These are phyloP conservation scores for Penicillium coffeae DNA, from an alignment of 495 filamentous ascomycete species.

Conservation along the genomic window DNA sequence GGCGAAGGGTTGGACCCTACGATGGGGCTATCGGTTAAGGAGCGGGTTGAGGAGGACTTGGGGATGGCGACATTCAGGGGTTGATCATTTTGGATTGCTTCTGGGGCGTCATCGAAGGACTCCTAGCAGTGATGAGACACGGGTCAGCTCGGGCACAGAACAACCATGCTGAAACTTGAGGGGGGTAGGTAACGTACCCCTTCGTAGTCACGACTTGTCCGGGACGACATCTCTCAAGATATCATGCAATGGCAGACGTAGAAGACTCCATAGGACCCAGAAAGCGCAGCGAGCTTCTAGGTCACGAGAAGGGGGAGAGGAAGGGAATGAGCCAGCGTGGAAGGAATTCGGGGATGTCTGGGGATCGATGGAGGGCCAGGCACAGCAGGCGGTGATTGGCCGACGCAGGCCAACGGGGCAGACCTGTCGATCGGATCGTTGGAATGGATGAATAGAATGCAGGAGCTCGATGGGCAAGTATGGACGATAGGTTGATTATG, in stretches of 20 bases:
- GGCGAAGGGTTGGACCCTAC: slow-evolving; percentile 35
- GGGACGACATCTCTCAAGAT: slow-evolving; percentile 32
- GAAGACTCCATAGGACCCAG: slow-evolving; percentile 22
- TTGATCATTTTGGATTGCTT: slow-evolving; percentile 32
- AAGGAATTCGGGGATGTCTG: slow-evolving; percentile 20
- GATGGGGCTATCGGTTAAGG: slow-evolving; percentile 47
- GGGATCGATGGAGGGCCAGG: slow-evolving; percentile 19
- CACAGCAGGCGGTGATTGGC: slow-evolving; percentile 22
- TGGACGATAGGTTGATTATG: slow-evolving; percentile 6
- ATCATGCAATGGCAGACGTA: slow-evolving; percentile 20
- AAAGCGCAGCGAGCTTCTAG: slow-evolving; percentile 9
- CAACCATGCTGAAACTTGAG: slow-evolving; percentile 2
- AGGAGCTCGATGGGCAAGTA: neutral
- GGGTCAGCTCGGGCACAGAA: slow-evolving; percentile 14
- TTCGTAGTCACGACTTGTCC: slow-evolving; percentile 47
- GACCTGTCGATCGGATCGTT: slow-evolving; percentile 21
- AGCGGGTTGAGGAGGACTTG: slow-evolving; percentile 37
- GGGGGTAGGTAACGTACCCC: slow-evolving; percentile 35
- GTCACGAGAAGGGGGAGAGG: slow-evolving; percentile 7
- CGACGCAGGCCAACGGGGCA: slow-evolving; percentile 4
- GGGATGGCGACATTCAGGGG: slow-evolving; percentile 35
- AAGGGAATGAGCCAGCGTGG: slow-evolving; percentile 18
- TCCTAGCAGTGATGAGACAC: slow-evolving; percentile 44
- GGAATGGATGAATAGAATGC: slow-evolving; percentile 12
- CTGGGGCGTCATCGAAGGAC: slow-evolving; percentile 72